phyloP scores from a whole-genome alignment of 768 basidiomycete species.

The Trichaptum fuscoviolaceum region DNA sequence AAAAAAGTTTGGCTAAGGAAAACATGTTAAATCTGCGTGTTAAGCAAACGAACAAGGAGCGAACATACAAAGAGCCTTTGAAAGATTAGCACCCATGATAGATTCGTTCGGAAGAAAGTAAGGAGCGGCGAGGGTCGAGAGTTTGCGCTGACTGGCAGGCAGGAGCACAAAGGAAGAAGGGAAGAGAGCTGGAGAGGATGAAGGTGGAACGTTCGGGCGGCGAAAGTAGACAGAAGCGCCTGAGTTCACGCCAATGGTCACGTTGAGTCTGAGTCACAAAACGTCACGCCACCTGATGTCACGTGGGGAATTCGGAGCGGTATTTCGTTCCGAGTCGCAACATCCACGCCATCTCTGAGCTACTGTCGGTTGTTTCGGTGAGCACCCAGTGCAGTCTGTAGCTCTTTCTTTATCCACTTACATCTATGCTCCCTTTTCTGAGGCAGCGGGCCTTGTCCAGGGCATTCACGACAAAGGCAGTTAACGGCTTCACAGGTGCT shows the following conservation, averaged over 20 bases:
- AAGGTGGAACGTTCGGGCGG: neutral
- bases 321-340: neutral
- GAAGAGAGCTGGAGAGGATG: neutral
- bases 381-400: neutral
- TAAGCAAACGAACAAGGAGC: conserved; percentile 17
- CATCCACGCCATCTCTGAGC: neutral
- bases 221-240: neutral
- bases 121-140: conserved; percentile 13
- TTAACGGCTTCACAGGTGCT: conserved; percentile 79
- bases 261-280: neutral
- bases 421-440: neutral
- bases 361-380: neutral
- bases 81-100: conserved; percentile 82
- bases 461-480: conserved; percentile 32
- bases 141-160: conserved; percentile 5
- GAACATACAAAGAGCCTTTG: conserved; percentile 66
- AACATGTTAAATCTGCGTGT: conserved; percentile 10
- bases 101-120: conserved; percentile 8
- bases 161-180: conserved; percentile 2
- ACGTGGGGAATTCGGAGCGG: neutral
- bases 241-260: neutral
- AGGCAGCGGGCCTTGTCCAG: neutral
- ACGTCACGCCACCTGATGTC: neutral
- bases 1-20: conserved; percentile 79
- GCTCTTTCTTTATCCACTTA: neutral